These are phyloP conservation scores for Xanthoconium purpureum DNA, from an alignment of 768 basidiomycete species.

Conservation along the genomic window DNA sequence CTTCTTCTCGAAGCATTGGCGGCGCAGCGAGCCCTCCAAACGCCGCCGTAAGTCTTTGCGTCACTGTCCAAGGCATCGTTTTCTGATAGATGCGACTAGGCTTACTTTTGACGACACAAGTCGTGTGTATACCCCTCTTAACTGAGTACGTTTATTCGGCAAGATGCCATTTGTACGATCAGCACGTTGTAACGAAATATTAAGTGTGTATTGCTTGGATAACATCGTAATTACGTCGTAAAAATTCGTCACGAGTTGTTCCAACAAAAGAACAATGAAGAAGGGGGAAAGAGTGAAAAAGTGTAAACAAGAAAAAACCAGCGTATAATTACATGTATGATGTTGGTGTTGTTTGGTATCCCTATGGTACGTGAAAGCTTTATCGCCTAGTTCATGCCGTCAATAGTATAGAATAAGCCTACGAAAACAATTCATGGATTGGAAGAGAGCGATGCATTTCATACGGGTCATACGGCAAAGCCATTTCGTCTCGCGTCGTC, in stretches of 20 bases:
- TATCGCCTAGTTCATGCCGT: constrained; percentile 21
- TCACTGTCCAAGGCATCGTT: not conserved
- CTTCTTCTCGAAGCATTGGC: constrained; percentile 42
- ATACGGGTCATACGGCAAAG: constrained; percentile 52
- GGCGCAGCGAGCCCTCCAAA: constrained; percentile 71
- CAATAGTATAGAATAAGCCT: constrained; percentile 38
- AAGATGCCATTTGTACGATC: not conserved
- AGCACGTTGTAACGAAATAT: constrained; percentile 8
- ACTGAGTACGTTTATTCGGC: not conserved
- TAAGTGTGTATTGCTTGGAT: constrained; percentile 15
- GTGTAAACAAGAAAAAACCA: not conserved
- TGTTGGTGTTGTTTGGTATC: constrained; percentile 15
- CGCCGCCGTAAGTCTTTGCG: constrained; percentile 50
- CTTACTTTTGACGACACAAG: constrained; percentile 25
- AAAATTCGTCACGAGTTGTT: constrained; percentile 19
- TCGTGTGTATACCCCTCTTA: too few species aligned
- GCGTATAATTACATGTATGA: constrained; percentile 31
- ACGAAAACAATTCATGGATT: constrained; percentile 3
- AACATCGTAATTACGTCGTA: constrained; percentile 28
- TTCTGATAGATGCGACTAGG: constrained; percentile 12
- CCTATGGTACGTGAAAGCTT: constrained; percentile 16
- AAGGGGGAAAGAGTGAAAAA: not conserved
- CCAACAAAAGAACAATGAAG: not conserved
- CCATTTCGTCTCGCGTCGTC: constrained; percentile 64
- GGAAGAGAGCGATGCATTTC: constrained; percentile 9